A percentile compares a stretch with the other conserved stretches of the same genome.
phyloP scores from a whole-genome alignment of 345 rosid species.

The Salix arbutifolia region DNA sequence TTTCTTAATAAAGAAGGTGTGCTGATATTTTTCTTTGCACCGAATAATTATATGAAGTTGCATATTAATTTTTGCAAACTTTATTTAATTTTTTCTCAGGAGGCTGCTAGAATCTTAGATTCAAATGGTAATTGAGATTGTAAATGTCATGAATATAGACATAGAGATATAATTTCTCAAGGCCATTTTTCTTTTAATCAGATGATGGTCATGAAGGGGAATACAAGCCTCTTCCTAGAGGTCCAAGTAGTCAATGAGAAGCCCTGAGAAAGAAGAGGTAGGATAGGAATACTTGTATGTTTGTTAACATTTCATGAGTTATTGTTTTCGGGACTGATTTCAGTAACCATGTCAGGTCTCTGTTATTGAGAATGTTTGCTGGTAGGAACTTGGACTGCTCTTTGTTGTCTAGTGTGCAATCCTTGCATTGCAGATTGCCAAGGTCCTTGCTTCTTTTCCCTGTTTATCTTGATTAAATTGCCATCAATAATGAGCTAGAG shows the following conservation, averaged over 20 bases:
- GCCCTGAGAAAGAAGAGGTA: constrained; percentile 17
- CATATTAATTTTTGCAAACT: neutral
- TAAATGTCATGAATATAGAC: neutral
- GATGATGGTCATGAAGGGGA: constrained; percentile 21
- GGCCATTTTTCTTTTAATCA: constrained; percentile 10
- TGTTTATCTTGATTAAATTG: neutral
- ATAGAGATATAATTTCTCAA: no score
- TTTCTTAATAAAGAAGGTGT: constrained; percentile 39
- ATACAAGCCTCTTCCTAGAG: constrained; percentile 25
- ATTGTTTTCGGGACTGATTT: neutral
- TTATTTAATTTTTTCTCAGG: constrained; percentile 18
- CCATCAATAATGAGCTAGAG: constrained; percentile 3
- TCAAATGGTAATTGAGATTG: constrained; percentile 21
- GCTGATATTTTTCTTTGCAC: neutral
- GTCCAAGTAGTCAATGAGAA: neutral
- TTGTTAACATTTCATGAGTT: neutral
- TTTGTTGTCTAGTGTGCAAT: constrained; percentile 35
- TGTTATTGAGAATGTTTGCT: constrained; percentile 34
- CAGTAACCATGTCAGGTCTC: constrained; percentile 29
- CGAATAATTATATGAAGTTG: neutral
- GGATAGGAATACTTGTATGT: neutral
- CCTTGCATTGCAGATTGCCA: constrained; percentile 37
- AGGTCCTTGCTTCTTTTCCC: constrained; percentile 23
- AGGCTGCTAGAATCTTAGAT: constrained; percentile 24
- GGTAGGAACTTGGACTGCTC: constrained; percentile 48